Conservation (phyloP, 257 asterid genomes). For the Rehmannia glutinosa region DNA sequence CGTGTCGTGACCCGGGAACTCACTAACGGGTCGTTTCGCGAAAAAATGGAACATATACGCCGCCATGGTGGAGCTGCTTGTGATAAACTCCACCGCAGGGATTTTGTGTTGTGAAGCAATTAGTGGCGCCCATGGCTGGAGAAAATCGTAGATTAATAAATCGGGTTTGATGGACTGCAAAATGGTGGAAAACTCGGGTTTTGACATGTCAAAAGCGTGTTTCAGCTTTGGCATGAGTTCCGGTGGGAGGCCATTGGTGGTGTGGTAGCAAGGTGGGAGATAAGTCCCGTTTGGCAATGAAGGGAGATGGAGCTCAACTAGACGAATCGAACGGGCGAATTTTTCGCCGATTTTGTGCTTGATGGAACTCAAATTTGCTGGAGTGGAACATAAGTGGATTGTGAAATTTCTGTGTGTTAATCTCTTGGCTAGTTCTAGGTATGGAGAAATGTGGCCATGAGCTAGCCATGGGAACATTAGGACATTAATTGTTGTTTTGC, state of each 20-base stretch:
- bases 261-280: constrained; percentile 38
- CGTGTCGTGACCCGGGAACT: constrained; percentile 17
- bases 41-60: constrained; percentile 27
- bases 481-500: constrained; percentile 3
- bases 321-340: constrained; percentile 9
- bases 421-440: constrained; percentile 38
- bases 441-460: constrained; percentile 39
- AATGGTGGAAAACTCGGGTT: constrained; percentile 22
- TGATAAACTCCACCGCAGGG: constrained; percentile 41
- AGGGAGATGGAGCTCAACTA: constrained; percentile 37
- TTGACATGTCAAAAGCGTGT: constrained; percentile 29
- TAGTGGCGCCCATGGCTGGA: constrained; percentile 50
- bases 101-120: constrained; percentile 12
- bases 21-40: neutral
- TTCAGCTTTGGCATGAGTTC: constrained; percentile 35
- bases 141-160: constrained; percentile 34
- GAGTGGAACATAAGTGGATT: constrained; percentile 42
- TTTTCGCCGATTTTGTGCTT: constrained; percentile 20
- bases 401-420: constrained; percentile 24
- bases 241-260: constrained; percentile 57
- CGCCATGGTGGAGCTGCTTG: constrained; percentile 31
- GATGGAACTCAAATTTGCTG: constrained; percentile 35
- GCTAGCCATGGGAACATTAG: constrained; percentile 44
- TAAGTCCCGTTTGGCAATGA: too few relatives aligned
- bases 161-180: constrained; percentile 25